These are phyloP conservation scores for Candida tetrigidarum DNA, from an alignment of 1,139 yeast species.

Conservation along the genomic window DNA sequence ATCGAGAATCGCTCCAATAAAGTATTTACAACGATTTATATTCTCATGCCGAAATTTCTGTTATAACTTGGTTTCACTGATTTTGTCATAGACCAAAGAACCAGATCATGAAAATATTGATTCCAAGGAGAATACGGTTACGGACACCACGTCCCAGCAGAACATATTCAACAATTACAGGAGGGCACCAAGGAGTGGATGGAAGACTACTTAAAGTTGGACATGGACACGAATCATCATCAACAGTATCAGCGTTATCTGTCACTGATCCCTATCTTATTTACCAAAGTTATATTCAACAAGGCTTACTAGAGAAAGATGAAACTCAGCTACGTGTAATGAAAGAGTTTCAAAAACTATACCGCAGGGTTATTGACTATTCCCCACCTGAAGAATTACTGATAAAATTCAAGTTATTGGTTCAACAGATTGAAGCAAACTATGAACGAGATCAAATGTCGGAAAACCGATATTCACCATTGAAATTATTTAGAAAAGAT, in stretches of 20 bases:
- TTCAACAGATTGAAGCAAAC: slow-evolving; percentile 50
- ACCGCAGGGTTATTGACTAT: slow-evolving; percentile 62
- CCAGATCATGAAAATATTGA: neutral
- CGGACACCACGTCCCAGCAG: neutral
- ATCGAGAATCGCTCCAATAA: slow-evolving; percentile 2
- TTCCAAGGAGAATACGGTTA: neutral
- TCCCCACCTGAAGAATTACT: slow-evolving; percentile 56
- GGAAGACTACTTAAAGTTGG: slow-evolving; percentile 43
- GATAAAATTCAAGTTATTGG: slow-evolving; percentile 49
- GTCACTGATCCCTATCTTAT: slow-evolving; percentile 68
- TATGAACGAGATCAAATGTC: slow-evolving; percentile 26
- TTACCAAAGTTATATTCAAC: slow-evolving; percentile 56
- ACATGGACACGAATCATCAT: no score
- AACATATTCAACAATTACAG: slow-evolving; percentile 2
- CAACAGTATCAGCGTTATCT: slow-evolving; percentile 35
- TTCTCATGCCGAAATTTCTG: no score
- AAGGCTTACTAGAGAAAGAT: slow-evolving; percentile 57
- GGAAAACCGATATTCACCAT: slow-evolving; percentile 14
- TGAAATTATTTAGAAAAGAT: slow-evolving; percentile 23
- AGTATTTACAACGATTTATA: no score
- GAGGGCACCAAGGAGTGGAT: slow-evolving; percentile 34
- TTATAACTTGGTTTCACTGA: no score
- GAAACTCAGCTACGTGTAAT: slow-evolving; percentile 64
- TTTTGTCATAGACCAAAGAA: no score
- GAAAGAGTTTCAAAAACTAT: slow-evolving; percentile 65